Percentiles rank a stretch among this genome's conserved stretches.
phyloP scores from a whole-genome alignment of 1,284 basidiomycete species.

The Ustilago xerochloae region DNA sequence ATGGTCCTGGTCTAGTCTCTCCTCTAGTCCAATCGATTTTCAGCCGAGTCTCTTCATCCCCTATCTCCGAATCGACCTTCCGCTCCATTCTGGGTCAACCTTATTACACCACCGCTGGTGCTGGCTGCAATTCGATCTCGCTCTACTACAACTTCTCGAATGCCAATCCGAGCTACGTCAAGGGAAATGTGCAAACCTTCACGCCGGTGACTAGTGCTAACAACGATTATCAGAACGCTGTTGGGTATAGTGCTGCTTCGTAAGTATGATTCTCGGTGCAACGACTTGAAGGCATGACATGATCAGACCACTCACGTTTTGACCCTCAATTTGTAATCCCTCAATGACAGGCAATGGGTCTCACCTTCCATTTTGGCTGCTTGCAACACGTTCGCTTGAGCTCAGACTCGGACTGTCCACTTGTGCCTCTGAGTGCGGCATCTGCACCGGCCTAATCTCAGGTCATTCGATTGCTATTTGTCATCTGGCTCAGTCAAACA shows the following conservation, averaged over 20 bases:
- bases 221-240: not conserved
- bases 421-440: no score
- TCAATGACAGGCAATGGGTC: constrained; percentile 16
- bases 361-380: constrained; percentile 5
- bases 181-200: constrained; percentile 15
- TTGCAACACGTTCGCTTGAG: constrained; percentile 23
- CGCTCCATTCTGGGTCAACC: constrained; percentile 16
- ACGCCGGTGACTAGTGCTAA: constrained; percentile 1
- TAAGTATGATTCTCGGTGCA: constrained; percentile 4
- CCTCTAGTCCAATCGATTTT: constrained; percentile 17
- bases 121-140: constrained; percentile 14
- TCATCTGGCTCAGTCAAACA: no score
- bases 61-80: constrained; percentile 9
- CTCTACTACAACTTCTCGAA: constrained; percentile 29
- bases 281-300: no score
- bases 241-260: constrained; percentile 29
- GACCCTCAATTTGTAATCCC: not conserved
- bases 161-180: constrained; percentile 22
- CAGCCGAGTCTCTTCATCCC: constrained; percentile 1
- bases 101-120: constrained; percentile 19
- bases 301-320: no score
- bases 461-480: no score
- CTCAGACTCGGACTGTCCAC: not conserved
- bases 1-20: constrained; percentile 18
- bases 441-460: no score